Evolutionary conservation across 495 filamentous ascomycete genomes (phyloP).

Genomic region (Lasiosphaeria ovina): DNA sequence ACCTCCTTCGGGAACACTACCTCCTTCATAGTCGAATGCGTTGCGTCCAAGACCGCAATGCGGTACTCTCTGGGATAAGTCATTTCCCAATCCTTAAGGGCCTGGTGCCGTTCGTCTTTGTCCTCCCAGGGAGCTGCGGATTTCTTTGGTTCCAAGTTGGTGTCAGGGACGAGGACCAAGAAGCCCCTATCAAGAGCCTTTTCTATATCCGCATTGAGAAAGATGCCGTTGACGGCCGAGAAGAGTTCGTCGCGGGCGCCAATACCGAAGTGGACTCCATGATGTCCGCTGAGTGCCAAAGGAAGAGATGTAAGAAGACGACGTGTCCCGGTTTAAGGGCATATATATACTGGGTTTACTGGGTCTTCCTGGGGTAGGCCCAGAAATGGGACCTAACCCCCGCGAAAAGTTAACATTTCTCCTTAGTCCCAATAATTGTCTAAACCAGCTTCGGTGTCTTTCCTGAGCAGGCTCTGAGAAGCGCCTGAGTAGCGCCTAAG

Average conservation of each 20-base stretch:
- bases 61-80: conserved; percentile 4
- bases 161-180: conserved; percentile 5
- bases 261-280: conserved; percentile 5
- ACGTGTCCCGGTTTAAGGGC: no score
- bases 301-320: conserved; percentile 1
- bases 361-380: no score
- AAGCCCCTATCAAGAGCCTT: conserved; percentile 3
- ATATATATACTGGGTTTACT: no score
- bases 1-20: not conserved
- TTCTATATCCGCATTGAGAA: not conserved
- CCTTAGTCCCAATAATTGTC: no score
- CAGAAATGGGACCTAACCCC: no score
- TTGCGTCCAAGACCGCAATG: conserved; percentile 1
- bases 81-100: conserved; percentile 5
- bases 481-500: no score
- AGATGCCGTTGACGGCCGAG: conserved; percentile 6
- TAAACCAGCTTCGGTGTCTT: no score
- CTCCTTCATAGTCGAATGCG: conserved; percentile 3
- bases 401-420: no score
- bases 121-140: conserved; percentile 2
- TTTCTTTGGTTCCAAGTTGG: not conserved
- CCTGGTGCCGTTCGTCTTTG: conserved; percentile 4
- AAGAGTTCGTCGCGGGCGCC: conserved; percentile 6
- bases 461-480: no score
- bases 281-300: conserved; percentile 4